Conservation (phyloP, 2,329 filamentous ascomycete species). For the Talaromyces marneffei region DNA sequence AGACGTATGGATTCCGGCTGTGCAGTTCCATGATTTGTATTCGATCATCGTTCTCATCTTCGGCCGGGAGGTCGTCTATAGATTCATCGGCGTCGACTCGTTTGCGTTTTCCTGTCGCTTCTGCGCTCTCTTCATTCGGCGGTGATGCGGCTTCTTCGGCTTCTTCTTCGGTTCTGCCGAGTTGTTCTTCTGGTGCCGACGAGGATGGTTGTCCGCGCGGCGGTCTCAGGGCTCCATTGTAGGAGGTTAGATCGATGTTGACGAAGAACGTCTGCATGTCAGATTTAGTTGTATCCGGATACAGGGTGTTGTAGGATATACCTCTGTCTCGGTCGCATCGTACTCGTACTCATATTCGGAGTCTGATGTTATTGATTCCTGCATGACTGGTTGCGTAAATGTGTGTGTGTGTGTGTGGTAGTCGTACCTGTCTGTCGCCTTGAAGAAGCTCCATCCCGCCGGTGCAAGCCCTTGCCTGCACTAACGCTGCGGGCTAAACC, state of each 20-base stretch:
- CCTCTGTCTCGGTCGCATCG: conserved; percentile 51
- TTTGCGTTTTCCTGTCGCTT: conserved; percentile 3
- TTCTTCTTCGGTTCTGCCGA: neutral
- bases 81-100: neutral
- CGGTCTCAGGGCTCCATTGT: conserved; percentile 34
- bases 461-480: neutral
- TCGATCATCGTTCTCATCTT: conserved; percentile 24
- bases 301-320: conserved; percentile 18
- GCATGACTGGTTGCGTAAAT: neutral
- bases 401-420: neutral
- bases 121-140: conserved; percentile 25
- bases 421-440: neutral
- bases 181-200: conserved; percentile 5
- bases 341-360: conserved; percentile 55
- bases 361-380: conserved; percentile 20
- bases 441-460: neutral
- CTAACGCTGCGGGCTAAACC: neutral
- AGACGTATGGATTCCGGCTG: conserved; percentile 67
- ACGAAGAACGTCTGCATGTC: conserved; percentile 51
- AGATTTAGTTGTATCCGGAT: neutral
- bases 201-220: conserved; percentile 27
- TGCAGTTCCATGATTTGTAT: conserved; percentile 84
- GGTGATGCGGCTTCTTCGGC: conserved; percentile 17
- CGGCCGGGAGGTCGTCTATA: neutral
- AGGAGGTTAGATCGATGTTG: conserved; percentile 52